Conservation (phyloP, 2,329 filamentous ascomycete species). For the Botrytis tulipae region DNA sequence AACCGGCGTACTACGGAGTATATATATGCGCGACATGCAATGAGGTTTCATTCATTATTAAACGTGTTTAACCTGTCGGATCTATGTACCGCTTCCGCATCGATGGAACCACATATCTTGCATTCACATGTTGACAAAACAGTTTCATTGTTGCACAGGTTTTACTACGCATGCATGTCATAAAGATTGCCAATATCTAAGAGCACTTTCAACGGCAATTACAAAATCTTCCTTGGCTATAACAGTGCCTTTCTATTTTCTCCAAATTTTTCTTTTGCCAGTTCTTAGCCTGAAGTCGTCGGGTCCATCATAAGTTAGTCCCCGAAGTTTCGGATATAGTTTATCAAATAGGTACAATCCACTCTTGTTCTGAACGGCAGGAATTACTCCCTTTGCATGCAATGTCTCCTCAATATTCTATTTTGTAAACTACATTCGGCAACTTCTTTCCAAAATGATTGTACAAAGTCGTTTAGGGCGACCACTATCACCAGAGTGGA, state of each 20-base stretch:
- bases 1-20: background rate
- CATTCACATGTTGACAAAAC: background rate
- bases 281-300: conserved; percentile 6
- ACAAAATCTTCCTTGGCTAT: background rate
- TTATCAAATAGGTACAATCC: background rate
- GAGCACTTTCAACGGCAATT: background rate
- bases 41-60: background rate
- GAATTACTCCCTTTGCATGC: background rate
- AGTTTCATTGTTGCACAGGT: background rate
- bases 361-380: background rate
- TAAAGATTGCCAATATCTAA: background rate
- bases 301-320: background rate
- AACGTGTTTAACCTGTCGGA: background rate
- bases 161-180: background rate
- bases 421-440: background rate
- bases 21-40: conserved; percentile 10
- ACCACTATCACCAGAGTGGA: too few relatives aligned
- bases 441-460: background rate
- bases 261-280: background rate
- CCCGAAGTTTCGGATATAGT: background rate
- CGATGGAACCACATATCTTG: background rate
- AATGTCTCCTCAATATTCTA: background rate
- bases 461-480: background rate
- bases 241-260: background rate
- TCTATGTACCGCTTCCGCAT: background rate